Evolutionary conservation across 2,329 filamentous ascomycete species (phyloP), one percentile per base, ranked within the genome.

Genomic region (Aspergillus alliaceus): DNA sequence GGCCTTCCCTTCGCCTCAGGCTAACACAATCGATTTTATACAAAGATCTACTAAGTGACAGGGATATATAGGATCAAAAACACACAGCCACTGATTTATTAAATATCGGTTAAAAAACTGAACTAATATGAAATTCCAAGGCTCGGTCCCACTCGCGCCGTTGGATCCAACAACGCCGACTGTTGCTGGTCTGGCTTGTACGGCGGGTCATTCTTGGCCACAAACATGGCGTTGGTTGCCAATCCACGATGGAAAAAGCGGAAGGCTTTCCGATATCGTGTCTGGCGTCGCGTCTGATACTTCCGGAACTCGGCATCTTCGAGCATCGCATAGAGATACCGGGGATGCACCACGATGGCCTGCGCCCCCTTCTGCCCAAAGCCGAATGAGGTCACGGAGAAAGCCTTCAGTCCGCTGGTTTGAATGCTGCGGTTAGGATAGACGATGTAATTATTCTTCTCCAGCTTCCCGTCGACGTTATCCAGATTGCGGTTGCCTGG

Each of bases 311-410:
- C 89, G 48, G 87, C 81, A 77, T 93, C 85, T 71, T 98, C 93
- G 51, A 99, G 89, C n/a, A 91, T 89, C 49, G 95, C 95, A 68
- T 89, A 99, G 57, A 99, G 85, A 77, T 98, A 99, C 79, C 90
- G 93, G 71, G 96, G 91, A 75, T 99, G 95, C 53, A 99, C 89
- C 82, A 93, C 95, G 70, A 99, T 96, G 40, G 90, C 93, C 78
- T 99, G 95, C 25, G 95, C 91, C 72, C 95, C 95, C 86, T 99
- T 99, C 78, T 99, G 95, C 66, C 95, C 95, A 82, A 99, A 99
- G 77, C 95, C 95, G 76, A 99, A 99, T 0, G 96, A 99, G 6
- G 96, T 99, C 63, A 99, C 91, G 1, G 92, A 96, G 85, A 99
- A 98, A 12, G 95, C 96, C 81, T 98, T 99, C 82, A 99, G 84